Conservation (phyloP, 2,329 filamentous ascomycete species). For the Curvularia eragrostidis region DNA sequence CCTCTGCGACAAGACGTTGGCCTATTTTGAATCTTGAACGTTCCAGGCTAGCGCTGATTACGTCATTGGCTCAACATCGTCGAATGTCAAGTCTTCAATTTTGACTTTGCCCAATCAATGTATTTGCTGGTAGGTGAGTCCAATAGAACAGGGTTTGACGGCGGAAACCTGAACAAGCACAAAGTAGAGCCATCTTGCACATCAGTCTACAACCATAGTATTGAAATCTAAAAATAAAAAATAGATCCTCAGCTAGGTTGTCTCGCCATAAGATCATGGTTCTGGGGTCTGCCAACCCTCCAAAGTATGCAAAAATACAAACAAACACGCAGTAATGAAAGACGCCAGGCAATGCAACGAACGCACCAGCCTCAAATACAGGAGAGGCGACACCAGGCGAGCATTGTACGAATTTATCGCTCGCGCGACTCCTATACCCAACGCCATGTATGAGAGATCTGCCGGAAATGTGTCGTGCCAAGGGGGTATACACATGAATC, state of each 20-base stretch:
- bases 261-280: not conserved
- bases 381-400: conserved; percentile 1
- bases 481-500: conserved; percentile 13
- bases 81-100: not conserved
- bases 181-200: not conserved
- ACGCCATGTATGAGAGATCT: conserved; percentile 12
- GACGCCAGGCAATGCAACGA: conserved; percentile 9
- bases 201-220: not conserved
- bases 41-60: conserved; percentile 2
- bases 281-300: not conserved
- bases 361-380: conserved; percentile 3
- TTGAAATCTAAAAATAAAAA: not conserved
- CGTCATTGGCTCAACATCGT: not conserved
- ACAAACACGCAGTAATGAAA: conserved; percentile 1
- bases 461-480: conserved; percentile 6
- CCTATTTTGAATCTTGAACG: not conserved
- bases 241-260: not conserved
- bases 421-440: conserved; percentile 8
- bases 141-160: not conserved
- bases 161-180: no score
- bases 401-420: conserved; percentile 2
- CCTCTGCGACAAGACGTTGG: not conserved
- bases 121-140: not conserved
- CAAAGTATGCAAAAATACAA: conserved; percentile 1
- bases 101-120: not conserved